Base-by-base conservation (phyloP, 1,284 basidiomycete genomes). In the Retiboletus flavoniger region DNA sequence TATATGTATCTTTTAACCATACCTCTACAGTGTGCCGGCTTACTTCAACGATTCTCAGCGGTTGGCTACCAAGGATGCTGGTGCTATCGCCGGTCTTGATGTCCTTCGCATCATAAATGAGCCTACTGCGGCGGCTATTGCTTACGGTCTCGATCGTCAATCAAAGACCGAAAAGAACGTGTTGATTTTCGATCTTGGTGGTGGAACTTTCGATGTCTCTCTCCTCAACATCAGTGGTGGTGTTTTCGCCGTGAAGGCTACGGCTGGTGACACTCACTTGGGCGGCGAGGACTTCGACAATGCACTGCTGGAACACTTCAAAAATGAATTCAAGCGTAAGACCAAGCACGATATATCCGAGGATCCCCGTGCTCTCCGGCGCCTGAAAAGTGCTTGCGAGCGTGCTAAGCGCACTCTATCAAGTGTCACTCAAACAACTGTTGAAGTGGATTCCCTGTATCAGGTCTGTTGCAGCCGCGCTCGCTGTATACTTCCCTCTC, bases 201-300 rank as follows among this genome's bases (percentile, higher is more conserved):
- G 96, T 83, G 97, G 93, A 80, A 95, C 93, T 60, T 98, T 98
- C 79, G 95, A 98, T 87, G 95, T 98, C 51, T 98, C 95, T 57
- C 87, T 98, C 57, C 83, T 98, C 58, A 95, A 95, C 74, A 98
- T 98, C 76, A 93, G 85, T 68, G 94, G 93, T 71, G 95, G 95
- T 77, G 92, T 98, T 66, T 98, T 98, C 70, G 95, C 94, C 65
- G 95, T 98, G 66, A 91, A 96, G 81, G 94, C 96, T 43, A 98
- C 96, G 64, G 95, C 95, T 64, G 96, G 95, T 83, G 95, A 98
- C 78, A 98, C 95, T 63, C 95, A 98, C 78, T 82, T 98, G 74
- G 95, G 94, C 79, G 93, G 93, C 78, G 94, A 96, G 78, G 93
- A 96, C 75, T 99, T 98, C 71, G 96, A 99, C 80, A 98, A 98